Base-by-base conservation (phyloP, 352 stramenopile genomes). In the Phytopythium ostracodes region DNA sequence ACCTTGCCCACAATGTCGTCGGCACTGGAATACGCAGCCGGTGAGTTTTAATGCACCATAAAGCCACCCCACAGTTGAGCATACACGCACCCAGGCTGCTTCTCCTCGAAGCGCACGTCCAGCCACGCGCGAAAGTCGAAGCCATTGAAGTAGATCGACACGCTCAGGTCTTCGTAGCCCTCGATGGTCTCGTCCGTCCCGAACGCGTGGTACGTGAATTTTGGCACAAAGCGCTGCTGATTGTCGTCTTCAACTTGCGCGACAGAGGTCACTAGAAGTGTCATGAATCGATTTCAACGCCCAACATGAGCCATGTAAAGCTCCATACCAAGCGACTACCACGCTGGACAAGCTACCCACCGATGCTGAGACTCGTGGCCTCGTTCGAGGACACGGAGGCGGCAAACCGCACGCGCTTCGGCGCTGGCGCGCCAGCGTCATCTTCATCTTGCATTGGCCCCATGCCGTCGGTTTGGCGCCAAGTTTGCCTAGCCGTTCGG, bases 121-220 rank as follows among this genome's bases (percentile, higher is more conserved):
- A 95, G 59, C 51, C 83, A 70, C 22, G 73, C 80, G 14, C 61
- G 43, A 42, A 95, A 95, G 64, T 89, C 77, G 52, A 77, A 82
- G 7, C 71, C 82, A 44, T 72, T 93, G 56, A 92, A 91, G 22
- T 65, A 67, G 25, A 92, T 65, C 4, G 73, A 70, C 22, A 93
- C 76, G 12, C 69, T 65, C 9, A 93, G 71, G 0, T 70, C 77
- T 43, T 83, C 68, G 35, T 88, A 93, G 9, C 84, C 83, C 56
- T 84, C 71, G 20, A 93, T 71, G n/a, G 67, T 35, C 60, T 95
- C 84, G 12, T 91, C 75, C 27, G 83, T 89, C 9, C 81, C 83
- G 55, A 92, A 93, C 29, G 78, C 76, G 46, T 95, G 86, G 65
- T 95, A 95, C 56, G 86, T 91, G 67, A 92, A 93, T 47, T 73